A percentile compares a stretch with the other conserved stretches of the same genome.
Evolutionary conservation across 2,329 filamentous ascomycete species (phyloP).

Genomic region (Zymoseptoria pseudotritici): DNA sequence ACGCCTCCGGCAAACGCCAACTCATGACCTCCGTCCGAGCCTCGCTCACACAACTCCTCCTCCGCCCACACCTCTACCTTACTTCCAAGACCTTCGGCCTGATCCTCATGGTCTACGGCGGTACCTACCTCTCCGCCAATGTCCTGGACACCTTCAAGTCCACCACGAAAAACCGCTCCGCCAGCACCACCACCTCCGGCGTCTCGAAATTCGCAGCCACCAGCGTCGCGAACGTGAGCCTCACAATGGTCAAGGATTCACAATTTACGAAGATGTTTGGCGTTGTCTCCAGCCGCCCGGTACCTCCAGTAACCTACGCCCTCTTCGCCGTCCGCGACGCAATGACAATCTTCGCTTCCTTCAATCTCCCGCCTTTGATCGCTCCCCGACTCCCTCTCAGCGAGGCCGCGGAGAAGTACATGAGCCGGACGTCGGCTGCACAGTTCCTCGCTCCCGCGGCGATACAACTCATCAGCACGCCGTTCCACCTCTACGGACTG

Average conservation of each 20-base stretch:
- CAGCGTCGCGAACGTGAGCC: slow-evolving; percentile 70
- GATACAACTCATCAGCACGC: slow-evolving; percentile 73
- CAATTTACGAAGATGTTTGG: slow-evolving; percentile 79
- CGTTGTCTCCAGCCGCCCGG: slow-evolving; percentile 44
- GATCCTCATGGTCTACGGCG: slow-evolving; percentile 66
- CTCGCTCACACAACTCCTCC: slow-evolving; percentile 51
- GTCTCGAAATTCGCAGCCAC: slow-evolving; percentile 75
- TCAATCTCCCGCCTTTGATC: slow-evolving; percentile 77
- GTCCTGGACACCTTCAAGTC: slow-evolving; percentile 71
- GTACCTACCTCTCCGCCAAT: slow-evolving; percentile 87
- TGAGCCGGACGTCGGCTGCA: slow-evolving; percentile 47
- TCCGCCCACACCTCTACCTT: slow-evolving; percentile 55
- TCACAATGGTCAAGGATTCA: slow-evolving; percentile 86
- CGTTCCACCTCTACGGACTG: slow-evolving; percentile 74
- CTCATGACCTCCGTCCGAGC: slow-evolving; percentile 52
- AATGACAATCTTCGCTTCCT: slow-evolving; percentile 83
- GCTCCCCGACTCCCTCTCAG: slow-evolving; percentile 55
- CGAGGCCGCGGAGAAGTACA: slow-evolving; percentile 44
- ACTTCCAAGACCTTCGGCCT: slow-evolving; percentile 60
- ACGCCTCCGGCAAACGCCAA: slow-evolving; percentile 61
- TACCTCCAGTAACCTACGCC: slow-evolving; percentile 63
- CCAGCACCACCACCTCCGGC: slow-evolving; percentile 62
- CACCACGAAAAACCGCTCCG: slow-evolving; percentile 50
- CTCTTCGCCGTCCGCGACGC: slow-evolving; percentile 79
- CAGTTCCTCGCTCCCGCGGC: slow-evolving; percentile 75